Evolutionary conservation across 2,329 filamentous ascomycete species (phyloP).

Genomic region (Aureobasidium pullulans): DNA sequence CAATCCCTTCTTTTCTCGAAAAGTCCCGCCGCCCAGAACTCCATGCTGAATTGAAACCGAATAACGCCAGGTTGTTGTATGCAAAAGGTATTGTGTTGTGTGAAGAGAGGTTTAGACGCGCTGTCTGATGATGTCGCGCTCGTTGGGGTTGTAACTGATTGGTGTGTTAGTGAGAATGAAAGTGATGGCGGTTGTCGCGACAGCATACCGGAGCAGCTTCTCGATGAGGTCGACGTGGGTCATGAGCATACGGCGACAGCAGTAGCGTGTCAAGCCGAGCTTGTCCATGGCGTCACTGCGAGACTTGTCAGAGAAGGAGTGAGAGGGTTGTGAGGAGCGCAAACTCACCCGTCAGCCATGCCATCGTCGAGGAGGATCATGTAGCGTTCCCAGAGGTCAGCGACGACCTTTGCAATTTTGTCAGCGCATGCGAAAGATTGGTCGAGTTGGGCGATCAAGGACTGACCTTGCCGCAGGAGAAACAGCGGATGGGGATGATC

Average conservation of each 20-base stretch:
- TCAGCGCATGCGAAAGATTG: slow-evolving; percentile 7
- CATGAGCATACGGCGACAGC: slow-evolving; percentile 99
- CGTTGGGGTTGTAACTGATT: slow-evolving; percentile 30
- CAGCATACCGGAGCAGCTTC: slow-evolving; percentile 81
- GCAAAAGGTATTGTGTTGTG: background rate
- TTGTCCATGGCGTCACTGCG: slow-evolving; percentile 89
- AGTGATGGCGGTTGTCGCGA: background rate
- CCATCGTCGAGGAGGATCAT: slow-evolving; percentile 77
- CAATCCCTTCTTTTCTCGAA: background rate
- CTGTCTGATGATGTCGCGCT: slow-evolving; percentile 28
- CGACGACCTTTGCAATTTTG: slow-evolving; percentile 64
- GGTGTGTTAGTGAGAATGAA: slow-evolving; percentile 6
- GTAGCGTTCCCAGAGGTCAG: slow-evolving; percentile 96
- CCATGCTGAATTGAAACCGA: background rate
- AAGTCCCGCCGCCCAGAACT: background rate
- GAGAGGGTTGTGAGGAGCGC: background rate
- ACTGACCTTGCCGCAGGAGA: slow-evolving; percentile 94
- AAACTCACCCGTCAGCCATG: slow-evolving; percentile 26
- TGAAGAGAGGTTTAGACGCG: background rate
- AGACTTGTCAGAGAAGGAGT: background rate
- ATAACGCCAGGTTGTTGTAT: slow-evolving; percentile 8
- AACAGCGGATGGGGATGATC: slow-evolving; percentile 98
- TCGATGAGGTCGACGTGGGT: slow-evolving; percentile 98
- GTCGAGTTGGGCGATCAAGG: background rate
- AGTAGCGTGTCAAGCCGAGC: slow-evolving; percentile 89